phyloP scores from a whole-genome alignment of 345 rosid species.

The Nasturtium officinale region DNA sequence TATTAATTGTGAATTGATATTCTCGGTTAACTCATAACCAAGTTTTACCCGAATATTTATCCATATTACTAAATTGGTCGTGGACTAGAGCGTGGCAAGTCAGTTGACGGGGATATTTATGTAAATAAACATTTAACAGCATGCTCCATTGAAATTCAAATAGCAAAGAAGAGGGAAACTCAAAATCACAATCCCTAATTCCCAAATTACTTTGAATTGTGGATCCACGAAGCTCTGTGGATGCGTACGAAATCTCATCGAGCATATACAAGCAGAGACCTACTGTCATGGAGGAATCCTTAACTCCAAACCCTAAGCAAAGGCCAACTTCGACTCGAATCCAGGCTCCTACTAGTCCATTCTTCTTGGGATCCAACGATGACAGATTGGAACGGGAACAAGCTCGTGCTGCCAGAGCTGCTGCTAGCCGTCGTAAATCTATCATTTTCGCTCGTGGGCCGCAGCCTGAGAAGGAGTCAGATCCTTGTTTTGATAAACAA shows the following conservation, averaged over 20 bases:
- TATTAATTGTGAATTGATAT: background rate
- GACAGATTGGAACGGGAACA: slow-evolving; percentile 81
- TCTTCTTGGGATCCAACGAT: slow-evolving; percentile 82
- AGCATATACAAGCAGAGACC: background rate
- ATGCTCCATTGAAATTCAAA: slow-evolving; percentile 46
- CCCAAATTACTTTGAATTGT: slow-evolving; percentile 30
- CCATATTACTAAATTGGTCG: too few species aligned
- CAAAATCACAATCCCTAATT: slow-evolving; percentile 34
- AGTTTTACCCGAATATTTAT: background rate
- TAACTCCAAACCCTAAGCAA: slow-evolving; percentile 77
- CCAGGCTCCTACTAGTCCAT: slow-evolving; percentile 81
- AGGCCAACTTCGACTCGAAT: slow-evolving; percentile 53
- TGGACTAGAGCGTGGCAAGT: too few species aligned
- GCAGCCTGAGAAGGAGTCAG: slow-evolving; percentile 43
- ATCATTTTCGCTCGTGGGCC: slow-evolving; percentile 41
- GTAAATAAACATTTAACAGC: background rate
- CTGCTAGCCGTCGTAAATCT: slow-evolving; percentile 80
- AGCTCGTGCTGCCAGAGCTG: slow-evolving; percentile 88
- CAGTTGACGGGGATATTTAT: slow-evolving; percentile 18
- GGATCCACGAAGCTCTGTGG: slow-evolving; percentile 8
- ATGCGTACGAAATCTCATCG: background rate
- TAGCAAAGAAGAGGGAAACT: slow-evolving; percentile 53
- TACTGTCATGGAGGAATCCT: slow-evolving; percentile 58
- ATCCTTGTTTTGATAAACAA: slow-evolving; percentile 68
- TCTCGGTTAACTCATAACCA: slow-evolving; percentile 14